Evolutionary conservation across 148 eudicot species (phyloP).

Genomic region (Agrostemma githago): DNA sequence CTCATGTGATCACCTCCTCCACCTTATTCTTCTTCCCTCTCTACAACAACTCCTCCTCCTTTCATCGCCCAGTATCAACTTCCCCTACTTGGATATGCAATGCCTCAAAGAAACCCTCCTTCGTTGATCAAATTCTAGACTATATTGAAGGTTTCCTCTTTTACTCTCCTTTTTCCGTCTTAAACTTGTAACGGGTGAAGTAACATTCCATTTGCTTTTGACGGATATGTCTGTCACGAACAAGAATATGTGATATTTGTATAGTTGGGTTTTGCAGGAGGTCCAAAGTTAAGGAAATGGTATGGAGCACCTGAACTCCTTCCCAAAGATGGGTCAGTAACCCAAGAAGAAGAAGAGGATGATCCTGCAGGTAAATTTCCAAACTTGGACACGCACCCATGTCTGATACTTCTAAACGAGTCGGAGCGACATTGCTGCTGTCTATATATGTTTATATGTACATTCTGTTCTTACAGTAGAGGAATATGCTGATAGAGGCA

Average conservation of each 20-base stretch:
- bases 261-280: conserved; percentile 41
- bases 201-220: background rate
- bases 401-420: too few relatives aligned
- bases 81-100: conserved; percentile 25
- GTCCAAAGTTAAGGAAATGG: conserved; percentile 96
- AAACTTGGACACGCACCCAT: too few relatives aligned
- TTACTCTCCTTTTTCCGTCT: background rate
- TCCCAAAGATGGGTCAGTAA: conserved; percentile 54
- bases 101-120: conserved; percentile 62
- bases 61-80: conserved; percentile 4
- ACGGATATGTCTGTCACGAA: too few relatives aligned
- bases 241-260: too few relatives aligned
- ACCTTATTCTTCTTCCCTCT: conserved; percentile 17
- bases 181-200: background rate
- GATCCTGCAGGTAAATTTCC: conserved; percentile 20
- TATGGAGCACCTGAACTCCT: conserved; percentile 87
- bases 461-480: background rate
- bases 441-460: background rate
- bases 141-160: conserved; percentile 69
- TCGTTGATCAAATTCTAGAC: conserved; percentile 88
- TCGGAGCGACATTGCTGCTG: too few relatives aligned
- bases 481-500: background rate
- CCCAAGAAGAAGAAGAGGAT: conserved; percentile 51
- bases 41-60: conserved; percentile 8
- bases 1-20: conserved; percentile 23